Percentiles rank a stretch among this genome's conserved stretches.
Conservation (phyloP, 169 alveolate species). For the Cryptosporidium ryanae region DNA sequence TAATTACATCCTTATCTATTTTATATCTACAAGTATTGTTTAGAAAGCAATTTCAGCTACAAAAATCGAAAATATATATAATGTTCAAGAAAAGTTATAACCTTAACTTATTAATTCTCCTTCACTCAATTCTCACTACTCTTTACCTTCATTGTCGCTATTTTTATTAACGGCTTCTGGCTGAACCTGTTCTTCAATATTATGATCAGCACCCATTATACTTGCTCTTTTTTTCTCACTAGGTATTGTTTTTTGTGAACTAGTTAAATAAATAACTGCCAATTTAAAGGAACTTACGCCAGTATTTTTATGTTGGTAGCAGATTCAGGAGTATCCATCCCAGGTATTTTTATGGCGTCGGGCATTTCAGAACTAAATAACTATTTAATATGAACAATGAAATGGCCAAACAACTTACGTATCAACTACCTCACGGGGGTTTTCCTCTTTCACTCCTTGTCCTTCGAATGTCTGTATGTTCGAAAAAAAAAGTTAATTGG, state of each 20-base stretch:
- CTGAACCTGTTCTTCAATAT: background rate
- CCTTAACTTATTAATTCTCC: too few relatives aligned
- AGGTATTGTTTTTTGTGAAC: background rate
- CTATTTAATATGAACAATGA: background rate
- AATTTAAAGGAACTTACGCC: slow-evolving; percentile 45
- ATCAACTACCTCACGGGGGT: slow-evolving; percentile 30
- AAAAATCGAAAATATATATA: too few relatives aligned
- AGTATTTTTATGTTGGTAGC: slow-evolving; percentile 19
- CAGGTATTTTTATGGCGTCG: slow-evolving; percentile 44
- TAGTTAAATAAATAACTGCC: background rate
- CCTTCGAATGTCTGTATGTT: slow-evolving; percentile 69
- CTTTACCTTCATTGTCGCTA: too few relatives aligned
- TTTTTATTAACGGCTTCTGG: background rate
- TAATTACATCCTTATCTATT: too few relatives aligned
- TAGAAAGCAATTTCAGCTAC: too few relatives aligned
- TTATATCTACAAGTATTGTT: too few relatives aligned
- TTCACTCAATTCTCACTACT: too few relatives aligned
- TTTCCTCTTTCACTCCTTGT: slow-evolving; percentile 28
- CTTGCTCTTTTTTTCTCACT: slow-evolving; percentile 63
- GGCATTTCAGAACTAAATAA: slow-evolving; percentile 38
- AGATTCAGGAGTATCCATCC: slow-evolving; percentile 64
- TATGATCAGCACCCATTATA: background rate
- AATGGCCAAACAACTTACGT: slow-evolving; percentile 25
- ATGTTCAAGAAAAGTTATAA: too few relatives aligned
- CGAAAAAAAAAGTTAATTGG: background rate